These are phyloP conservation scores for Aspergillus sclerotialis DNA, from an alignment of 2,329 filamentous ascomycete species.

Conservation along the genomic window DNA sequence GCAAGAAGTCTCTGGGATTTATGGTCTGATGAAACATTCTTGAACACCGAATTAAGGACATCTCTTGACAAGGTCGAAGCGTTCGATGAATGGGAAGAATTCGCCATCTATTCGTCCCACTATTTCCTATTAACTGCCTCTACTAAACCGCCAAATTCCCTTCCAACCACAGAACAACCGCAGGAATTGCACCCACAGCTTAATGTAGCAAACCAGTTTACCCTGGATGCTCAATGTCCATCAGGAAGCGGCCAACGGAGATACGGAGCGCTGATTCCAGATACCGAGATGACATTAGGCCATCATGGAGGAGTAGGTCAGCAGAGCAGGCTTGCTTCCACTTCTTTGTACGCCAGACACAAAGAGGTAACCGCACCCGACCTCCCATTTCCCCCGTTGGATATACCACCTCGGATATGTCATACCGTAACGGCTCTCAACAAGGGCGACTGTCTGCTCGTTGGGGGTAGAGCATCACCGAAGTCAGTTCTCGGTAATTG, in stretches of 20 bases:
- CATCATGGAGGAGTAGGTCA: conserved; percentile 37
- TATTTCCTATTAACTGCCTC: conserved; percentile 71
- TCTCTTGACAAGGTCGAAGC: conserved; percentile 65
- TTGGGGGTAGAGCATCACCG: conserved; percentile 74
- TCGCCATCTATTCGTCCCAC: conserved; percentile 75
- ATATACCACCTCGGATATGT: conserved; percentile 53
- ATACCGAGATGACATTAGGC: conserved; percentile 23
- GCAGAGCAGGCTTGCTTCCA: conserved; percentile 42
- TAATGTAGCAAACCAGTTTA: conserved; percentile 10
- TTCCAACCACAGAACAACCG: background rate
- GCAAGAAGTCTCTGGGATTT: conserved; percentile 72
- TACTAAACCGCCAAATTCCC: conserved; percentile 17
- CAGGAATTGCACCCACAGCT: background rate
- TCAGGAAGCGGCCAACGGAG: conserved; percentile 46
- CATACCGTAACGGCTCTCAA: conserved; percentile 66
- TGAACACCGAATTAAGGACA: conserved; percentile 53
- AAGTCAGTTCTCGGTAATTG: conserved; percentile 62
- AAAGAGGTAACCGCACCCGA: conserved; percentile 41
- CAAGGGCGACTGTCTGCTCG: conserved; percentile 54
- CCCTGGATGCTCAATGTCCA: conserved; percentile 14
- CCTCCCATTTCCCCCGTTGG: conserved; percentile 36
- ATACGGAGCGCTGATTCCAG: conserved; percentile 52
- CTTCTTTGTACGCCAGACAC: conserved; percentile 41
- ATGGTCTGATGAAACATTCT: conserved; percentile 65
- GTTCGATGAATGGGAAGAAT: conserved; percentile 96